phyloP scores from a whole-genome alignment of 2,329 filamentous ascomycete genomes.

The Phoma herbarum region DNA sequence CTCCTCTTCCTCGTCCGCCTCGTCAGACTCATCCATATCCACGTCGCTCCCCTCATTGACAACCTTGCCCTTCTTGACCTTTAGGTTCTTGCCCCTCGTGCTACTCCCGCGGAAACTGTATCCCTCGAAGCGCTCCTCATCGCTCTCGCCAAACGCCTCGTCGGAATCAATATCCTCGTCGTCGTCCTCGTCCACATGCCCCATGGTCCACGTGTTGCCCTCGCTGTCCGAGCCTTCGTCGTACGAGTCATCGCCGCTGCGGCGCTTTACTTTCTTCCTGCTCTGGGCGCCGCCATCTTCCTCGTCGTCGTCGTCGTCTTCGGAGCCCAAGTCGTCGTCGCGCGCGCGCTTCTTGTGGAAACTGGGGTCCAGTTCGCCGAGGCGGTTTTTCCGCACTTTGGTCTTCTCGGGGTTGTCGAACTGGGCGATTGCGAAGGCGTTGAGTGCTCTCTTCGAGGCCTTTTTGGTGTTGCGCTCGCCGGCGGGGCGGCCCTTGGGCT shows the following conservation, averaged over 20 bases:
- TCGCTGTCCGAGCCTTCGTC: slow-evolving; percentile 83
- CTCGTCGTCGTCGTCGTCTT: slow-evolving; percentile 46
- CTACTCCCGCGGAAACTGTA: slow-evolving; percentile 73
- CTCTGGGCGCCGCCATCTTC: slow-evolving; percentile 36
- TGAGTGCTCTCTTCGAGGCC: slow-evolving; percentile 63
- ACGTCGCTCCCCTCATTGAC: slow-evolving; percentile 50
- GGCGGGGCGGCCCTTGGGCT: slow-evolving; percentile 27
- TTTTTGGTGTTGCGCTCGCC: slow-evolving; percentile 53
- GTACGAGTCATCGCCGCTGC: slow-evolving; percentile 60
- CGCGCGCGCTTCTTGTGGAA: slow-evolving; percentile 54
- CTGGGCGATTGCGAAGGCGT: slow-evolving; percentile 73
- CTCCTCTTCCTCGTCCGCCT: slow-evolving; percentile 52
- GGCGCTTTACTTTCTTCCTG: slow-evolving; percentile 42
- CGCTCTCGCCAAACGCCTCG: slow-evolving; percentile 88
- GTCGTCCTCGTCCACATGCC: slow-evolving; percentile 71
- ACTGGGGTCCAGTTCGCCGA: slow-evolving; percentile 63
- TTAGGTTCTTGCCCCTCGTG: slow-evolving; percentile 54
- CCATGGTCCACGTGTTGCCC: slow-evolving; percentile 85
- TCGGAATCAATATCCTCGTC: slow-evolving; percentile 76
- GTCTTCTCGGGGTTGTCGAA: slow-evolving; percentile 61
- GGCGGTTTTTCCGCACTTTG: slow-evolving; percentile 64
- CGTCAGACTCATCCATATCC: slow-evolving; percentile 59
- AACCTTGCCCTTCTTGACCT: slow-evolving; percentile 55
- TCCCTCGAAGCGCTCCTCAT: slow-evolving; percentile 83
- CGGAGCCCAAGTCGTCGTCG: slow-evolving; percentile 59